Evolutionary conservation across 2,329 filamentous ascomycete genomes (phyloP).

Genomic region (Neonectria magnoliae): DNA sequence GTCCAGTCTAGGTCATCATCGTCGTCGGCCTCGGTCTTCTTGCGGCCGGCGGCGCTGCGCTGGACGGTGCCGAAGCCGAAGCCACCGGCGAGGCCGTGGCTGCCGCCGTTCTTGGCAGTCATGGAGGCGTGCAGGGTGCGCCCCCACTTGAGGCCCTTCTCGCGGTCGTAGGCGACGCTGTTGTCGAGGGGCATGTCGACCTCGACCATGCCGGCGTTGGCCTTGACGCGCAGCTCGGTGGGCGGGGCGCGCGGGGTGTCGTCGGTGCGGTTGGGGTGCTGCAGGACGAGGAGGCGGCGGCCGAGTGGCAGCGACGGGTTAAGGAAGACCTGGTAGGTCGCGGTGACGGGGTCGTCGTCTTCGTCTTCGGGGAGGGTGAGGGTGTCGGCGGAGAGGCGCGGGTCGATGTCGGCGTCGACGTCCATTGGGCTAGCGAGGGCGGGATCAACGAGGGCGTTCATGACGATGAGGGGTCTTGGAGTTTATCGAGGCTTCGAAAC

Average conservation of each 20-base stretch:
- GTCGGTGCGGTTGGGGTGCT: conserved; percentile 83
- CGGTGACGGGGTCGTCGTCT: conserved; percentile 74
- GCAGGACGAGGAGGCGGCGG: conserved; percentile 81
- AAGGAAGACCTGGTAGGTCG: conserved; percentile 86
- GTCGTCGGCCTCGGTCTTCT: conserved; percentile 54
- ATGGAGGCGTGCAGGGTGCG: conserved; percentile 73
- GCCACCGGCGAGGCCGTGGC: conserved; percentile 76
- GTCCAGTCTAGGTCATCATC: conserved; percentile 69
- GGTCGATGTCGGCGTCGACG: conserved; percentile 35
- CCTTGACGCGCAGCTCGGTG: conserved; percentile 82
- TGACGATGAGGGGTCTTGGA: background rate
- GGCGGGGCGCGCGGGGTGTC: conserved; percentile 65
- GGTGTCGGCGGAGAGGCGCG: conserved; percentile 15
- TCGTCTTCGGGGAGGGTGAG: conserved; percentile 29
- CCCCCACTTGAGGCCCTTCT: conserved; percentile 85
- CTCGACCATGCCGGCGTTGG: conserved; percentile 84
- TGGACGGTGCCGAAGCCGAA: conserved; percentile 70
- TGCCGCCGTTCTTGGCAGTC: conserved; percentile 69
- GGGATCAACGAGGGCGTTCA: conserved; percentile 29
- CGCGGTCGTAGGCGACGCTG: conserved; percentile 79
- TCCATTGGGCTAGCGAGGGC: conserved; percentile 33
- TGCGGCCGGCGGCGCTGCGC: conserved; percentile 48
- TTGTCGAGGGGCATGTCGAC: conserved; percentile 88
- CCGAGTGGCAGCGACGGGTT: conserved; percentile 73
- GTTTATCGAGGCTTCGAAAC: background rate